Conservation (phyloP, 331 rosid species). For the Erythrophleum ivorense region DNA sequence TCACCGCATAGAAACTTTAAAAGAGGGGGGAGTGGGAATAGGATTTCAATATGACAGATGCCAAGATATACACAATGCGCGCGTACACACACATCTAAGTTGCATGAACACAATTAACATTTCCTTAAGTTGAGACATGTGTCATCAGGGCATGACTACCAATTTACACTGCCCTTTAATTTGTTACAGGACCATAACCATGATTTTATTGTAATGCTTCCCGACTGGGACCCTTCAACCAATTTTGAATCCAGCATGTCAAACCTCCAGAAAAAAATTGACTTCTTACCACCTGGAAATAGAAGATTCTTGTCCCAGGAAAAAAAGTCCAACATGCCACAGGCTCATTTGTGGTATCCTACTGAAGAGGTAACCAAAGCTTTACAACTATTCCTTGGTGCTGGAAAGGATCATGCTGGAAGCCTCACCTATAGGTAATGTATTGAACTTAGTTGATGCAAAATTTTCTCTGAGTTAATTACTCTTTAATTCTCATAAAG, state of each 20-base stretch:
- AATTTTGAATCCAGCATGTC: constrained; percentile 33
- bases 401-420: constrained; percentile 62
- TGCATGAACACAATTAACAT: not conserved
- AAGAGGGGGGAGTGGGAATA: no score
- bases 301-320: constrained; percentile 54
- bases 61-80: not conserved
- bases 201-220: constrained; percentile 82
- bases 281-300: constrained; percentile 47
- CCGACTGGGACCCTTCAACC: constrained; percentile 83
- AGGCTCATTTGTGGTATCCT: constrained; percentile 91
- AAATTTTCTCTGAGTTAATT: constrained; percentile 11
- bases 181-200: constrained; percentile 81
- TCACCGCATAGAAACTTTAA: no score
- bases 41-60: no score
- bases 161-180: constrained; percentile 24
- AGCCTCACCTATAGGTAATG: constrained; percentile 82
- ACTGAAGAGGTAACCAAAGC: constrained; percentile 69
- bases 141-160: constrained; percentile 28
- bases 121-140: not conserved
- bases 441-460: not conserved
- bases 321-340: constrained; percentile 49
- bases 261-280: constrained; percentile 40
- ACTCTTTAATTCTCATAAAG: constrained; percentile 6
- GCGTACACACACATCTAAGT: not conserved
- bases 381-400: constrained; percentile 64